These are phyloP conservation scores for Pseudogymnoascus sp. DNA, from an alignment of 2,329 filamentous ascomycete genomes.

Conservation along the genomic window DNA sequence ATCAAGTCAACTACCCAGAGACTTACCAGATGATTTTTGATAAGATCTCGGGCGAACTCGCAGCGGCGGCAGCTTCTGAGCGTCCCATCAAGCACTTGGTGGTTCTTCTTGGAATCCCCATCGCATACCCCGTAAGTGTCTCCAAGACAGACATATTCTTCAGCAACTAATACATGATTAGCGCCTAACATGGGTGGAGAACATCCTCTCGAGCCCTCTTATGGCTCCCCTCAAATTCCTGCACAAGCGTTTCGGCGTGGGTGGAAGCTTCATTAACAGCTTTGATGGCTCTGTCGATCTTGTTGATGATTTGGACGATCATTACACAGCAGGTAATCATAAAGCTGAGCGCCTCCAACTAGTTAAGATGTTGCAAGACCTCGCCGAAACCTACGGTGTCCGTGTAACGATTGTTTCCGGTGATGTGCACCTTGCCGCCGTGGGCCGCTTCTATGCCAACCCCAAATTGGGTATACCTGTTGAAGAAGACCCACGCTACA, in stretches of 20 bases:
- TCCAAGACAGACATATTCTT: constrained; percentile 33
- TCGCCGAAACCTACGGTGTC: constrained; percentile 79
- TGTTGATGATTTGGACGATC: constrained; percentile 86
- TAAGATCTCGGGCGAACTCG: constrained; percentile 65
- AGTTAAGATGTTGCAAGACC: constrained; percentile 70
- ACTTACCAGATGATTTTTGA: constrained; percentile 81
- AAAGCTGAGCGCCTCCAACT: constrained; percentile 77
- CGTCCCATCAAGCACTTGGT: constrained; percentile 83
- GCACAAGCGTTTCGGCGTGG: constrained; percentile 83
- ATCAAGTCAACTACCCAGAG: constrained; percentile 89
- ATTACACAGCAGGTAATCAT: constrained; percentile 88
- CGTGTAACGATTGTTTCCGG: constrained; percentile 88
- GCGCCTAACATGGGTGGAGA: constrained; percentile 94
- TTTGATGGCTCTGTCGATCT: constrained; percentile 93
- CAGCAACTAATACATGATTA: constrained; percentile 24
- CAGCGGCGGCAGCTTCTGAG: constrained; percentile 53
- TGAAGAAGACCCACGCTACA: constrained; percentile 83
- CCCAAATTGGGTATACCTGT: constrained; percentile 67
- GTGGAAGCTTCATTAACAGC: constrained; percentile 80
- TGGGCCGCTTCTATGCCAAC: constrained; percentile 92
- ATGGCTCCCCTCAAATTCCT: constrained; percentile 84
- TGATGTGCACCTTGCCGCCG: constrained; percentile 84
- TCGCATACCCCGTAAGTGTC: constrained; percentile 66
- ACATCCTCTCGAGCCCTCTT: constrained; percentile 76
- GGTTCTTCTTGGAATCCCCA: constrained; percentile 76